Evolutionary conservation across 805 yeast genomes (phyloP).

Genomic region (Komagataella mondaviorum): DNA sequence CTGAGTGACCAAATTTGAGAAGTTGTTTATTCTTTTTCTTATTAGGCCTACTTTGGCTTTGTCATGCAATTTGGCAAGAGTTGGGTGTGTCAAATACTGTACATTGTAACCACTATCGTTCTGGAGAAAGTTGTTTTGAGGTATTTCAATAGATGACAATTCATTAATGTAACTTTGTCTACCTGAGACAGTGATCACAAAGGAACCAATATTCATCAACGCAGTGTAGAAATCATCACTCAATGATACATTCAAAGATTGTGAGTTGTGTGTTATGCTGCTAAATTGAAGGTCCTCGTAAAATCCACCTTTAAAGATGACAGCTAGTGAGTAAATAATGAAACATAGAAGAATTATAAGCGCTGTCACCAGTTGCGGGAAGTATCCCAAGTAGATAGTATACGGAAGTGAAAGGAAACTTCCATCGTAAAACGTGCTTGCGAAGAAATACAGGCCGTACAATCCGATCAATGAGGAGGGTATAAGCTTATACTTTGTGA

Average conservation of each 20-base stretch:
- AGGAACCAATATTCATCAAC: constrained; percentile 41
- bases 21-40: not conserved
- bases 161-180: constrained; percentile 54
- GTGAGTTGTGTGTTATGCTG: constrained; percentile 17
- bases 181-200: constrained; percentile 57
- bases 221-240: constrained; percentile 59
- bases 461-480: constrained; percentile 51
- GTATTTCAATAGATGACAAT: constrained; percentile 30
- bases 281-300: constrained; percentile 16
- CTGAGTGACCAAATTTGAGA: not conserved
- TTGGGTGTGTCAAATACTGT: not conserved
- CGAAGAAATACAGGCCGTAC: constrained; percentile 34
- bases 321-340: constrained; percentile 41
- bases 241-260: constrained; percentile 25
- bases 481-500: constrained; percentile 41
- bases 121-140: constrained; percentile 45
- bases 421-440: constrained; percentile 23
- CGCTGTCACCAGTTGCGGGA: constrained; percentile 52
- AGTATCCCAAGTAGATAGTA: constrained; percentile 40
- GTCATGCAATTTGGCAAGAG: not conserved
- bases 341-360: constrained; percentile 36
- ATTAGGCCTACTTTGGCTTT: constrained; percentile 1
- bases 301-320: constrained; percentile 36
- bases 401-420: constrained; percentile 35
- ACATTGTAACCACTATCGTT: not conserved